Percentiles rank a stretch among this genome's conserved stretches.
These are phyloP conservation scores for Furcasterigmium sp. DNA, from an alignment of 2,329 filamentous ascomycete genomes.

Conservation along the genomic window DNA sequence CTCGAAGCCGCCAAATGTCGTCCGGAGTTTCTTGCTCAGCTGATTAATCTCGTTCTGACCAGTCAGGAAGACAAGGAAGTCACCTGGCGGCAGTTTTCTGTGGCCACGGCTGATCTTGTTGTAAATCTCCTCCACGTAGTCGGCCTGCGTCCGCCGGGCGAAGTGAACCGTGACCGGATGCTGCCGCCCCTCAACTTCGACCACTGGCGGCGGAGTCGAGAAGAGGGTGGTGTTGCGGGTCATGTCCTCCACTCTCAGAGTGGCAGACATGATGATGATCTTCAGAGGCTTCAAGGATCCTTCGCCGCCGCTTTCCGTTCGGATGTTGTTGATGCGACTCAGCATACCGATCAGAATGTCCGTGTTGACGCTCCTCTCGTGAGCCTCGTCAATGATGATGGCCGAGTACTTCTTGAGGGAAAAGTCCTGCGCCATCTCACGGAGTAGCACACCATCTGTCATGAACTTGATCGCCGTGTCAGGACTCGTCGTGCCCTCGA, in stretches of 20 bases:
- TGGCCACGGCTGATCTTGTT: conserved; percentile 84
- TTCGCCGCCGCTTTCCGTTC: conserved; percentile 71
- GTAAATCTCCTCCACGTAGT: conserved; percentile 89
- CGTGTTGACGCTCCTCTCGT: conserved; percentile 95
- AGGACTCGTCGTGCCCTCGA: conserved; percentile 74
- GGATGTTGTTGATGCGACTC: conserved; percentile 82
- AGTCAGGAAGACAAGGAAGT: conserved; percentile 90
- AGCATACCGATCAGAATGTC: conserved; percentile 98
- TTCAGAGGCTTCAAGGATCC: conserved; percentile 70
- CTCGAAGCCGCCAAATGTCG: conserved; percentile 55
- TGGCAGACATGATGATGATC: conserved; percentile 97
- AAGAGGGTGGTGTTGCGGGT: conserved; percentile 81
- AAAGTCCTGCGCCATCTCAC: conserved; percentile 88
- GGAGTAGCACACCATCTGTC: conserved; percentile 93
- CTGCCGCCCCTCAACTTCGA: conserved; percentile 88
- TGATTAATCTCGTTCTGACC: conserved; percentile 87
- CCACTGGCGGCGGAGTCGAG: conserved; percentile 68
- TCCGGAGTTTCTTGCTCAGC: conserved; percentile 73
- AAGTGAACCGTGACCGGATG: conserved; percentile 90
- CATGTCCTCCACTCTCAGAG: conserved; percentile 84
- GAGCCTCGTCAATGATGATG: conserved; percentile 93
- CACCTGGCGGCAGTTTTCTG: conserved; percentile 81
- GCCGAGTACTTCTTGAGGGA: conserved; percentile 84
- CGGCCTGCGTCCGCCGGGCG: conserved; percentile 70
- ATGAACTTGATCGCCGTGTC: conserved; percentile 96